Base-by-base conservation (phyloP, 805 yeast genomes). In the Isabelozyma rhagii region DNA sequence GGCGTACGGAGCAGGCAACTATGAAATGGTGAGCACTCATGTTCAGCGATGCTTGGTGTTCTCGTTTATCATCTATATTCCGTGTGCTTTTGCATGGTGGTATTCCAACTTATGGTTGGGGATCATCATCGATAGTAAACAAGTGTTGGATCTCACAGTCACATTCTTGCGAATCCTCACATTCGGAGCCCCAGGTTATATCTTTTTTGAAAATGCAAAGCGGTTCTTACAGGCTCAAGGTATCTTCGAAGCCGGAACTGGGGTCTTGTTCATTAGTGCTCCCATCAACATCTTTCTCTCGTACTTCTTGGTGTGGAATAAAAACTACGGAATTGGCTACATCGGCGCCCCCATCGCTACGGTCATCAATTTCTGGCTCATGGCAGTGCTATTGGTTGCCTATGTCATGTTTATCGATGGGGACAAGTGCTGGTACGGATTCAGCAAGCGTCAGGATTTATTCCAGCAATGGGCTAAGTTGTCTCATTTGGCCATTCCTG, bases 391-490 rank as follows among this genome's bases (percentile, higher is more conserved):
- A 38, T 56, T 74, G 39, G 61, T 72, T 4, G 46, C 71, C 31
- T 74, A 74, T 55, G 74, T 68, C 38, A 46, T 72, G 0, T 78
- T 71, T 51, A 64, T 85, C 39, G 89, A 86, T 56, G 93, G 92
- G 1, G 66, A 64, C 28, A 77, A 80, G 56, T 87, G 93, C 58
- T 87, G 93, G 93, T 78, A 71, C 52, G 93, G 93, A 0, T 29
- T 73, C 5, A 63, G 62, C 17, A 72, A 81, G 29, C 55, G 78
- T 0, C 36, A 56, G 2, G 68, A 71, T 47, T 49, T 73, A 25
- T 66, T 72, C 47, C 55, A 51, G 28, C 65, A 66, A 47, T 74
- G 78, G 78, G 59, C 65, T 25, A 60, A 59, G 34, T 54, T 74
- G 18, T 61, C 63, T 11, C 67, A 63, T 40, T 61, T 74, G 51